phyloP scores from a whole-genome alignment of 768 basidiomycete species.

The Neoboletus subvelutipes region DNA sequence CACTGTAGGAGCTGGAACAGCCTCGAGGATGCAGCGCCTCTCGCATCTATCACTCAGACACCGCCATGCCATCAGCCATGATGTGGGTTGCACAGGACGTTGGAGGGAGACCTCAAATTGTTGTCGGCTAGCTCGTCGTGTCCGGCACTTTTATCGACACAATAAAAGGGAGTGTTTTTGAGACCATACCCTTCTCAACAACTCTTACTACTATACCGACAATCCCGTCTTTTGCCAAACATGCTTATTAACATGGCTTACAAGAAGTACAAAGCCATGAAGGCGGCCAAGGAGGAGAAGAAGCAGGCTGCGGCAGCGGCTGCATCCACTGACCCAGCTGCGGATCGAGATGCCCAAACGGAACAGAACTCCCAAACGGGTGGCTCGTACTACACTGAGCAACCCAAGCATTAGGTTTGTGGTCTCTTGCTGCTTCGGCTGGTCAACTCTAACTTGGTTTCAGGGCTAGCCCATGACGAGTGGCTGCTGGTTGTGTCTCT shows the following conservation, averaged over 20 bases:
- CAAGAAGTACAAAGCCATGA: conserved; percentile 30
- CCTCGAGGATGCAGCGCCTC: neutral
- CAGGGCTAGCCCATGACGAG: neutral
- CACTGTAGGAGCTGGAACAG: neutral
- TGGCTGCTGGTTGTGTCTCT: no score
- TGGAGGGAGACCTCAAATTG: neutral
- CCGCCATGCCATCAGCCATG: neutral
- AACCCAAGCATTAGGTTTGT: conserved; percentile 14
- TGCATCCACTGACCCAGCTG: neutral
- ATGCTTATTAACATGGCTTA: conserved; percentile 18
- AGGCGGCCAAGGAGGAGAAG: conserved; percentile 17
- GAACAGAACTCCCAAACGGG: neutral
- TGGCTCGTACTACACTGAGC: neutral
- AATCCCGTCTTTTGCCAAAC: neutral
- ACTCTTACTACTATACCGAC: neutral
- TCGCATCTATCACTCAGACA: neutral
- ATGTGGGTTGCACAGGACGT: no score
- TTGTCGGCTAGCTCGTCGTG: neutral
- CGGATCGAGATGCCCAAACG: neutral
- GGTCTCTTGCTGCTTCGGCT: neutral
- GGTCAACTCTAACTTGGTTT: neutral
- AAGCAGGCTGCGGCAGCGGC: conserved; percentile 1
- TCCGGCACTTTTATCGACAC: neutral
- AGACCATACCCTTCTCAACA: neutral
- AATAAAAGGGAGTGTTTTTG: conserved; percentile 10